Conservation (phyloP, 2,329 filamentous ascomycete genomes). For the Coleophoma eucalyptorum region DNA sequence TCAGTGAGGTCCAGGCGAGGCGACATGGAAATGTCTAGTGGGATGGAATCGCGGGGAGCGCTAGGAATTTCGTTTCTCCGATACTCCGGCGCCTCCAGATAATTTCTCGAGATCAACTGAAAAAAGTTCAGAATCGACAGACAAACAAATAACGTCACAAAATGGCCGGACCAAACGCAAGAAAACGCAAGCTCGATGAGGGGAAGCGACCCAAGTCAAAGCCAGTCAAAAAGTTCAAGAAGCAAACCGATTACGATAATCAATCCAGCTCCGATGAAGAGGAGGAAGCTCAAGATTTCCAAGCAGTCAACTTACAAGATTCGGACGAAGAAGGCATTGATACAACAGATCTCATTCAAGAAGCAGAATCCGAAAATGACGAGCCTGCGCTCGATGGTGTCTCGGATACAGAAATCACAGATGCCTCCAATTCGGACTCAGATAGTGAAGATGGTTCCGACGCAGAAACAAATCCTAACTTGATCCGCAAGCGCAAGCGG, state of each 20-base stretch:
- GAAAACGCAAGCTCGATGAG: slow-evolving; percentile 58
- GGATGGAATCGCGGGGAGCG: slow-evolving; percentile 1
- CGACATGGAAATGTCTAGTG: not conserved
- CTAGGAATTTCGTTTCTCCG: not conserved
- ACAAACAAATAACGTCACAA: slow-evolving; percentile 4
- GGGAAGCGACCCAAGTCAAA: slow-evolving; percentile 44
- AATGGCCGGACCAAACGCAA: slow-evolving; percentile 29
- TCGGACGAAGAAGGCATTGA: slow-evolving; percentile 27
- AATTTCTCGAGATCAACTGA: too few species aligned
- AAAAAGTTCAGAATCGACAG: not conserved
- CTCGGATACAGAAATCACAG: slow-evolving; percentile 28
- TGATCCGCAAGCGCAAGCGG: slow-evolving; percentile 66
- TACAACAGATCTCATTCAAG: slow-evolving; percentile 21
- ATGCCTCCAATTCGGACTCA: slow-evolving; percentile 31
- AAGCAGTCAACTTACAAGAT: slow-evolving; percentile 44
- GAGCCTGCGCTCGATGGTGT: slow-evolving; percentile 14
- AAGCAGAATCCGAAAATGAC: slow-evolving; percentile 18
- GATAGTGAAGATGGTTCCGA: slow-evolving; percentile 33
- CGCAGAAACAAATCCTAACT: slow-evolving; percentile 36
- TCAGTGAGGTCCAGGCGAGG: not conserved
- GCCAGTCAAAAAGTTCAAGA: slow-evolving; percentile 56
- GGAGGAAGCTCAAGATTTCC: slow-evolving; percentile 34
- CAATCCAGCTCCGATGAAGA: slow-evolving; percentile 53
- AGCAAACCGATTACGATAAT: slow-evolving; percentile 61
- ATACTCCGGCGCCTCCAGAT: too few species aligned